Evolutionary conservation across 2,329 filamentous ascomycete genomes (phyloP), one percentile per base, ranked within the genome.

Genomic region (Cylindrodendrum hubeiense): DNA sequence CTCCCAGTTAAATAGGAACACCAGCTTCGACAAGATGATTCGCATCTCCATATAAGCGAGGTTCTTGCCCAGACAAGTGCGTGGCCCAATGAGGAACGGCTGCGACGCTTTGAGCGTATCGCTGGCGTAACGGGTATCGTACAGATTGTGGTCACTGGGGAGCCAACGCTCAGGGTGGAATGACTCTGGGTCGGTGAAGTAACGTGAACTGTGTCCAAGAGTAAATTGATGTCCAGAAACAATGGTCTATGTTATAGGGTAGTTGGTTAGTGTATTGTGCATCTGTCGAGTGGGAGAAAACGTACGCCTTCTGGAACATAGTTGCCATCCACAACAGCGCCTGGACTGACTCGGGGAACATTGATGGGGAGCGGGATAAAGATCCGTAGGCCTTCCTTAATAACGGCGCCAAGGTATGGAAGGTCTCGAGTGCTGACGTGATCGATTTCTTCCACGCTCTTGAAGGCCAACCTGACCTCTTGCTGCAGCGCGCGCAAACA

Each of bases 91-190:
- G 12, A 33, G 15, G 26, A 61, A 61, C 1, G 57, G 57, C 39
- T 53, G 60, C 1, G 39, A 65, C 15, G 52, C 63, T n/a, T 37
- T 51, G 0, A 30, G 34, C 17, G 57, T 58, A 7, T 65, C 63
- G 15, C 17, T 37, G 5, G 39, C 24, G n/a, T 46, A 65, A 3
- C 37, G 43, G 8, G 4, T 2, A 8, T 58, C 22, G 21, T 53
- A 57, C 15, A 52, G 13, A 12, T 51, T 41, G 39, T 65, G 57
- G 5, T 10, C 44, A 1, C 15, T 19, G 3, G 51, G 57, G 6
- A 65, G 57, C 43, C 43, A 65, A 13, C 63, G 50, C 19, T 65
- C 37, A 2, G 63, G 63, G 13, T 21, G 15, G 22, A 61, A 65
- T 12, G 17, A 13, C 8, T 65, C 56, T 15, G 62, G 50, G 37